These are phyloP conservation scores for Mortierella sp. DNA, from an alignment of 371 early-diverging fungal genomes.

Conservation along the genomic window DNA sequence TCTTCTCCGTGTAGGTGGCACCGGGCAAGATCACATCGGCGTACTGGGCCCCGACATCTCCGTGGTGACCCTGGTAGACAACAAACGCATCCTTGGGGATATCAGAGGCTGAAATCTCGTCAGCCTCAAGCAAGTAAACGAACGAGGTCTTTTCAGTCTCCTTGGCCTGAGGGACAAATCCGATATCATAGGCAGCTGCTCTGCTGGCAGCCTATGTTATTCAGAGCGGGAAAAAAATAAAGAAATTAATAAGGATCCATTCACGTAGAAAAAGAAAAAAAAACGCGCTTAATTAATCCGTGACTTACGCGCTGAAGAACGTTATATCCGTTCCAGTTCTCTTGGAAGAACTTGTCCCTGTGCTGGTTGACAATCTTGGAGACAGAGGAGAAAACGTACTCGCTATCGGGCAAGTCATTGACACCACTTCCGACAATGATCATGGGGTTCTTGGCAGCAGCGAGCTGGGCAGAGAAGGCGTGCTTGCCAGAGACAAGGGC, in stretches of 20 bases:
- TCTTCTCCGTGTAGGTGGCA: constrained; percentile 97
- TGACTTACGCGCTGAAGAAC: constrained; percentile 86
- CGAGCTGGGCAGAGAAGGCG: constrained; percentile 82
- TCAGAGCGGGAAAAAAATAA: constrained; percentile 13
- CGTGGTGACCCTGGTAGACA: constrained; percentile 99
- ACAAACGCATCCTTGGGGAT: constrained; percentile 95
- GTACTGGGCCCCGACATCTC: constrained; percentile 94
- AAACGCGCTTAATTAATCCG: too few species aligned
- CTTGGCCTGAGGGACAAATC: constrained; percentile 78
- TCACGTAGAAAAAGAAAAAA: too few species aligned
- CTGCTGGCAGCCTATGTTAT: constrained; percentile 82
- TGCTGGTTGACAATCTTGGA: constrained; percentile 78
- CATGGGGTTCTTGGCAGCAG: constrained; percentile 91
- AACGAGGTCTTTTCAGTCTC: constrained; percentile 73
- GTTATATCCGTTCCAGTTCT: constrained; percentile 92
- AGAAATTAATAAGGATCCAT: too few species aligned
- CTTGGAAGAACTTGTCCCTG: constrained; percentile 77
- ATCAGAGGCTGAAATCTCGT: constrained; percentile 82
- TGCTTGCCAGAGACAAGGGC: constrained; percentile 78
- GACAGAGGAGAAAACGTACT: constrained; percentile 76
- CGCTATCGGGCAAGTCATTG: constrained; percentile 79
- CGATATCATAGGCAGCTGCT: constrained; percentile 93
- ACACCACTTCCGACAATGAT: constrained; percentile 91
- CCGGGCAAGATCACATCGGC: constrained; percentile 98
- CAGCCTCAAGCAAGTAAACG: constrained; percentile 94